A percentile compares a stretch with the other conserved stretches of the same genome.
These are phyloP conservation scores for Pterula multifida DNA, from an alignment of 1,284 basidiomycete species.

Conservation along the genomic window DNA sequence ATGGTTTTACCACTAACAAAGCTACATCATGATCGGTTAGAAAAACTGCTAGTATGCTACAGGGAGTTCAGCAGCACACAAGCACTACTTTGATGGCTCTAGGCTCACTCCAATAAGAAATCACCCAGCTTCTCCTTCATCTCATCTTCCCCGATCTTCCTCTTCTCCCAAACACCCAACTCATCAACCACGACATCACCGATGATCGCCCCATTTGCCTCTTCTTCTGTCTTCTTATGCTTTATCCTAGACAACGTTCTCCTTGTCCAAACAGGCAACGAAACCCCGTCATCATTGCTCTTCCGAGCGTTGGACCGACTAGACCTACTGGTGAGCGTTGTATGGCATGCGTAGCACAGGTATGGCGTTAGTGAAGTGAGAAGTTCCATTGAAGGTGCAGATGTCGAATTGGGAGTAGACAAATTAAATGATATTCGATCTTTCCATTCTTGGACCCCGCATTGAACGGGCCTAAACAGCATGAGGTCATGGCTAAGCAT, in stretches of 20 bases:
- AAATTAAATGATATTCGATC: constrained; percentile 44
- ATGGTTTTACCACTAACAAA: no score
- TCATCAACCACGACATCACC: background rate
- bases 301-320: constrained; percentile 25
- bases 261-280: background rate
- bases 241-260: constrained; percentile 13
- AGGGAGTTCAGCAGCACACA: no score
- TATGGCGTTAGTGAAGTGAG: constrained; percentile 28
- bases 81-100: background rate
- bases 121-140: constrained; percentile 22
- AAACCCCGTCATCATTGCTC: background rate
- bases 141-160: constrained; percentile 12
- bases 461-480: constrained; percentile 49
- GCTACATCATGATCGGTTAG: no score
- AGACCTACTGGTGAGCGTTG: constrained; percentile 54
- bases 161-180: constrained; percentile 13
- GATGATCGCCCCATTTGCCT: constrained; percentile 1
- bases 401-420: constrained; percentile 11
- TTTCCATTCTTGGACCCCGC: constrained; percentile 64
- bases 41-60: no score
- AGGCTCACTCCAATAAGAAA: constrained; percentile 18
- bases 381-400: constrained; percentile 4
- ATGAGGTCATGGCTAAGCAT: background rate
- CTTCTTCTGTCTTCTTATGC: constrained; percentile 9
- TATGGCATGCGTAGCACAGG: constrained; percentile 69